phyloP scores from a whole-genome alignment of 805 yeast species.

The Candida peoriensis region DNA sequence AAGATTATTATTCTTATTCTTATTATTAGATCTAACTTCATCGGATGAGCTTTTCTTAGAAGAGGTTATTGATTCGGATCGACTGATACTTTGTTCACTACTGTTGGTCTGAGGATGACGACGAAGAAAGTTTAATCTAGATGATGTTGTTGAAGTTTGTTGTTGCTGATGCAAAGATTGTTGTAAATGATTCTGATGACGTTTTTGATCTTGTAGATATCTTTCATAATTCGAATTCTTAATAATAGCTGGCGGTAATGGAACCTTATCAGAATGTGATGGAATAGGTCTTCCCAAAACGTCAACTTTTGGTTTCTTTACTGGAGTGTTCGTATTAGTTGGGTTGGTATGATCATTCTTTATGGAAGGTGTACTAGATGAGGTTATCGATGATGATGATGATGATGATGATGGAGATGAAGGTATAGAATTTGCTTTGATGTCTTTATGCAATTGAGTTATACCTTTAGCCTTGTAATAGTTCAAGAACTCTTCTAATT shows the following conservation, averaged over 20 bases:
- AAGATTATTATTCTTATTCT: too few relatives aligned
- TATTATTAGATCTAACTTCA: too few relatives aligned
- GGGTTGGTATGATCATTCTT: too few relatives aligned
- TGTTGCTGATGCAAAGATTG: conserved; percentile 4
- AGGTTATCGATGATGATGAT: conserved; percentile 5
- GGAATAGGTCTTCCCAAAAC: conserved; percentile 44
- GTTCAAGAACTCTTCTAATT: conserved; percentile 41
- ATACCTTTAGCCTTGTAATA: conserved; percentile 29
- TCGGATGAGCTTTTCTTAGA: conserved; percentile 4
- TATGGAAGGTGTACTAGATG: conserved; percentile 14
- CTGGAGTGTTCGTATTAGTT: conserved; percentile 2
- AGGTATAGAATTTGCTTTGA: background rate
- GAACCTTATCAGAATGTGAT: conserved; percentile 42
- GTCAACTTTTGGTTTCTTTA: too few relatives aligned
- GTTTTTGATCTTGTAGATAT: conserved; percentile 2
- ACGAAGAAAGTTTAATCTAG: conserved; percentile 10
- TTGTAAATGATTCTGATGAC: conserved; percentile 1
- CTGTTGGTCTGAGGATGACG: conserved; percentile 8
- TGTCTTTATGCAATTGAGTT: conserved; percentile 18
- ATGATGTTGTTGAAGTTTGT: conserved; percentile 6
- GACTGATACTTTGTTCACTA: too few relatives aligned
- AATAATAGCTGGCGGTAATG: conserved; percentile 44
- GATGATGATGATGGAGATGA: conserved; percentile 4
- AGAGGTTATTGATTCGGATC: too few relatives aligned
- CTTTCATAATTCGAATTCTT: conserved; percentile 9